Percentiles rank a stretch among this genome's conserved stretches.
These are phyloP conservation scores for Dacryopinax spathularia DNA, from an alignment of 768 basidiomycete genomes.

Conservation along the genomic window DNA sequence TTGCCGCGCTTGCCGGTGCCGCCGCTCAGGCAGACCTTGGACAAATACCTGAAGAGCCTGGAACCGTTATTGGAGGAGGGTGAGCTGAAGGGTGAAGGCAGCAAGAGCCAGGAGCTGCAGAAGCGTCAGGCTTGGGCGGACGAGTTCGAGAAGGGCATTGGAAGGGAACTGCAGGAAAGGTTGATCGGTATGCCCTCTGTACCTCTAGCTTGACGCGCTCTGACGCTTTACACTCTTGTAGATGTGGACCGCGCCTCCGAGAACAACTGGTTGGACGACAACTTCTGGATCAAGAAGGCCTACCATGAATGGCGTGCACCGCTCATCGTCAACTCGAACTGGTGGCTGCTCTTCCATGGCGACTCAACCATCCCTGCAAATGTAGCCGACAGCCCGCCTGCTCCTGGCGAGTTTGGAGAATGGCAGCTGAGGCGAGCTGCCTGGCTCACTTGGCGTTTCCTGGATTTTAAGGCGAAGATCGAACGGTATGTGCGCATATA, in stretches of 20 bases:
- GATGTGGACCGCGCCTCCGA: constrained; percentile 74
- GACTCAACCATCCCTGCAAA: constrained; percentile 46
- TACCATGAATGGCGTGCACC: constrained; percentile 83
- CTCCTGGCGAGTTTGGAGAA: constrained; percentile 2
- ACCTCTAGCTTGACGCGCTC: constrained; percentile 3
- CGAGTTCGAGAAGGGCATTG: constrained; percentile 60
- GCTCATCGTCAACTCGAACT: constrained; percentile 80
- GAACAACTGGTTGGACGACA: constrained; percentile 88
- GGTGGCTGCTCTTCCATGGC: constrained; percentile 82
- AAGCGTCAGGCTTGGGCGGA: constrained; percentile 45
- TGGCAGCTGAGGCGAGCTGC: constrained; percentile 82
- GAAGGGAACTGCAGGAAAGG: constrained; percentile 53
- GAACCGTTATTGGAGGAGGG: constrained; percentile 68
- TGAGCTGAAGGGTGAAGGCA: constrained; percentile 40
- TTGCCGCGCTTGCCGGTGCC: constrained; percentile 74
- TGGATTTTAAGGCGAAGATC: constrained; percentile 57
- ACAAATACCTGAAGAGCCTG: constrained; percentile 63
- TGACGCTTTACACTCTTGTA: constrained; percentile 19
- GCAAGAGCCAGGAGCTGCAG: constrained; percentile 39
- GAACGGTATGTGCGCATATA: constrained; percentile 36
- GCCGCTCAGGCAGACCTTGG: constrained; percentile 54
- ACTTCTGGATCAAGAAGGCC: constrained; percentile 75
- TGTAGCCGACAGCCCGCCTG: constrained; percentile 7
- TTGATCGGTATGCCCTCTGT: constrained; percentile 41
- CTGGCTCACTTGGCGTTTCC: constrained; percentile 57